Evolutionary conservation across 78 protist species (phyloP).

Genomic region (Thecamonas trahens): DNA sequence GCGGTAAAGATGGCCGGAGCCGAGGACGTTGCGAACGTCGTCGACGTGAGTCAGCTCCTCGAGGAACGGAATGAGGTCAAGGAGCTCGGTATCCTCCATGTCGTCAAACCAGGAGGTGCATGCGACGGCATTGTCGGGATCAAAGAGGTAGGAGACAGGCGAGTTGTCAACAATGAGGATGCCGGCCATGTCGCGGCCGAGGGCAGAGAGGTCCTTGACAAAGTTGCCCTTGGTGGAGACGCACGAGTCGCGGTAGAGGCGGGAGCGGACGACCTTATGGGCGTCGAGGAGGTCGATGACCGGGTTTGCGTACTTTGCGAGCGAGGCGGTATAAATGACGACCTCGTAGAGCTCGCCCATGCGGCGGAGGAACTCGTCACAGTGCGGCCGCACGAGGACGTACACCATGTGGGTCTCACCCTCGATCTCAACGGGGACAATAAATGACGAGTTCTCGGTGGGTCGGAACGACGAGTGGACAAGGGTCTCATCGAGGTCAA

Average conservation of each 20-base stretch:
- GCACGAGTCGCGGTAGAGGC: conserved; percentile 77
- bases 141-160: conserved; percentile 68
- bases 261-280: conserved; percentile 19
- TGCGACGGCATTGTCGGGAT: conserved; percentile 82
- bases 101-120: conserved; percentile 74
- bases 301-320: conserved; percentile 87
- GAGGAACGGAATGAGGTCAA: conserved; percentile 59
- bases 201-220: conserved; percentile 53
- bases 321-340: conserved; percentile 81
- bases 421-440: conserved; percentile 64
- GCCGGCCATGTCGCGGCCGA: conserved; percentile 66
- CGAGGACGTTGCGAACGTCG: neutral
- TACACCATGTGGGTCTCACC: conserved; percentile 48
- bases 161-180: conserved; percentile 79
- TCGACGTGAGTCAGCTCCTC: conserved; percentile 7
- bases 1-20: too few species aligned
- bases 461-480: conserved; percentile 74
- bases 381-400: conserved; percentile 77
- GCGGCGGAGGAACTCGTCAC: conserved; percentile 63
- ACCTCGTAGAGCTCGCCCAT: conserved; percentile 64
- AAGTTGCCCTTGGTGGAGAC: conserved; percentile 36
- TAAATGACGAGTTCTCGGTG: conserved; percentile 28
- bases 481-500: conserved; percentile 89
- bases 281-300: conserved; percentile 76
- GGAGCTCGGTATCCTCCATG: conserved; percentile 58